These are phyloP conservation scores for Yamadazyma kanchanaburiensis DNA, from an alignment of 1,139 yeast species.

Conservation along the genomic window DNA sequence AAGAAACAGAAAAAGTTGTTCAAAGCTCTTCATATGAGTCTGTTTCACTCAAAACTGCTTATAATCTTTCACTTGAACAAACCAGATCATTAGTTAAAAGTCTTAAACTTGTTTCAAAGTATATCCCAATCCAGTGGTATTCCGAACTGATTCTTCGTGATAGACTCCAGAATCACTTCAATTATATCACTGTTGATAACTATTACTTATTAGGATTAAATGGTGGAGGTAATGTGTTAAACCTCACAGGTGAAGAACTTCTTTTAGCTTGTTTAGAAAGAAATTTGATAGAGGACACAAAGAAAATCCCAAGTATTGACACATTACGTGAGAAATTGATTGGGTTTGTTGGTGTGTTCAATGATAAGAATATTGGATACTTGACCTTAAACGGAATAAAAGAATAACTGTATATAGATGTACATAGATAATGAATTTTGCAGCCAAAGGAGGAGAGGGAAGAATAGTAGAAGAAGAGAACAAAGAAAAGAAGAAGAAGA, in stretches of 20 bases:
- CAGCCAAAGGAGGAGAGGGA: too few relatives aligned
- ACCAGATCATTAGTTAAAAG: slow-evolving; percentile 29
- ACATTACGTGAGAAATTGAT: slow-evolving; percentile 25
- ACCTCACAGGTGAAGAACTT: slow-evolving; percentile 40
- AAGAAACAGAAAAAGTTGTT: slow-evolving; percentile 1
- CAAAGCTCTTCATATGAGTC: too few relatives aligned
- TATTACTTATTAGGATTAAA: slow-evolving; percentile 41
- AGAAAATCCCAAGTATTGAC: slow-evolving; percentile 13
- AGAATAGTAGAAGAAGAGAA: too few relatives aligned
- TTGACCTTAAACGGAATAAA: slow-evolving; percentile 17
- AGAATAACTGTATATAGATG: too few relatives aligned
- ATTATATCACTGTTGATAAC: slow-evolving; percentile 50
- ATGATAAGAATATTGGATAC: slow-evolving; percentile 34
- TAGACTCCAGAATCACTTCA: slow-evolving; percentile 35
- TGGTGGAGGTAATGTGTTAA: slow-evolving; percentile 47
- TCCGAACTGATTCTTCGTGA: slow-evolving; percentile 38
- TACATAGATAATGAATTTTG: too few relatives aligned
- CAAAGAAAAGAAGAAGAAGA: too few relatives aligned
- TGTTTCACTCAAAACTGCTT: slow-evolving; percentile 39
- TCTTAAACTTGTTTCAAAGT: slow-evolving; percentile 37
- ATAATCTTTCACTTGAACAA: slow-evolving; percentile 35
- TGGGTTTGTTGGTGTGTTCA: slow-evolving; percentile 32
- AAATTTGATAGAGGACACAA: slow-evolving; percentile 34
- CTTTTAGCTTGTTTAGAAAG: slow-evolving; percentile 48
- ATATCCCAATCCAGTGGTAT: slow-evolving; percentile 33